phyloP scores from a whole-genome alignment of 768 basidiomycete species.

The Ramaria sp. region DNA sequence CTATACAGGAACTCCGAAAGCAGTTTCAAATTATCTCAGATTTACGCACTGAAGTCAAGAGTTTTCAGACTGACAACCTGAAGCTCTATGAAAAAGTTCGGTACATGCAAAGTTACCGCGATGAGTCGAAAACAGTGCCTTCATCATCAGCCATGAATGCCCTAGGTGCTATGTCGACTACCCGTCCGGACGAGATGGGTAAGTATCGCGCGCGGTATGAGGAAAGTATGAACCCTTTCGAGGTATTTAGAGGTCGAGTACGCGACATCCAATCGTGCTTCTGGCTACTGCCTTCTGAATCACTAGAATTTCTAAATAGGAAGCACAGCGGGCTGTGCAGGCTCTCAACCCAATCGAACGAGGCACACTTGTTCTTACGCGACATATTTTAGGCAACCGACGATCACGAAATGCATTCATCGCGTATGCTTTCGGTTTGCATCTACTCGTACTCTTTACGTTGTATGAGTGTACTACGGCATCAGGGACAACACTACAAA shows the following conservation, averaged over 20 bases:
- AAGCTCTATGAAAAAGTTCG: conserved; percentile 98
- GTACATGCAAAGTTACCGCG: conserved; percentile 95
- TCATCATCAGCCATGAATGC: conserved; percentile 24
- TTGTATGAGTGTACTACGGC: conserved; percentile 60
- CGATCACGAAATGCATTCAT: conserved; percentile 86
- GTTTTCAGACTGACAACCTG: conserved; percentile 87
- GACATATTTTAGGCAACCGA: conserved; percentile 79
- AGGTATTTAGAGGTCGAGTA: conserved; percentile 91
- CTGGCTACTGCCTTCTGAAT: background rate
- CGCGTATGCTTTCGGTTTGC: conserved; percentile 70
- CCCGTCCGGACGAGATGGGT: conserved; percentile 59
- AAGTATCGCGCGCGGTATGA: conserved; percentile 90
- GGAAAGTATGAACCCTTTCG: conserved; percentile 96
- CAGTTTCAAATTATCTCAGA: conserved; percentile 94
- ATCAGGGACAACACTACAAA: conserved; percentile 37
- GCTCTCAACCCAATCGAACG: conserved; percentile 88
- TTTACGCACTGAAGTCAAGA: conserved; percentile 84
- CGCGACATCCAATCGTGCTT: conserved; percentile 22
- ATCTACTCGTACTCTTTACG: conserved; percentile 72
- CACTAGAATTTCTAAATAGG: conserved; percentile 36
- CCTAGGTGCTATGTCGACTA: conserved; percentile 8
- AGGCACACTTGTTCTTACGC: conserved; percentile 74
- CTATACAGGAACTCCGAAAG: conserved; percentile 73
- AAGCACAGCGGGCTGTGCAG: conserved; percentile 88
- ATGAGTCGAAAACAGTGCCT: conserved; percentile 50